These are phyloP conservation scores for Nakazawaea holstii DNA, from an alignment of 805 yeast species.

Conservation along the genomic window DNA sequence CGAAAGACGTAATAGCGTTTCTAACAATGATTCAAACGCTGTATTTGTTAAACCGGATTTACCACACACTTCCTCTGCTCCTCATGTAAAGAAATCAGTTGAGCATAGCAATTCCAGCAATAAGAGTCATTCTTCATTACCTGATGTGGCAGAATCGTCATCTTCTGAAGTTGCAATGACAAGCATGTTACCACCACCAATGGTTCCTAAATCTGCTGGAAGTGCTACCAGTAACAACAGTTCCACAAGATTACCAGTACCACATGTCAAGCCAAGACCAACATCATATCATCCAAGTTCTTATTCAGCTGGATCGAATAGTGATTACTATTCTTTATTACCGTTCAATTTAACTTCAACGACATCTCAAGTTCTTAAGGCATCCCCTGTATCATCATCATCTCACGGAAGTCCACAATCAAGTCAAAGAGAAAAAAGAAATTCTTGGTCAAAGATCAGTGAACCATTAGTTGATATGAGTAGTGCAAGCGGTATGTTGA, in stretches of 20 bases:
- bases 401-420: background rate
- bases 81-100: slow-evolving; percentile 6
- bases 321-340: slow-evolving; percentile 24
- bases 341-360: slow-evolving; percentile 15
- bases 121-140: slow-evolving; percentile 1
- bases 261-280: slow-evolving; percentile 66
- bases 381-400: background rate
- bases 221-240: slow-evolving; percentile 8
- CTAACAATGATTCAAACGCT: slow-evolving; percentile 6
- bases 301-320: slow-evolving; percentile 20
- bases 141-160: slow-evolving; percentile 1
- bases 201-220: slow-evolving; percentile 14
- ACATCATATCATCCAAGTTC: slow-evolving; percentile 78
- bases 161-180: background rate
- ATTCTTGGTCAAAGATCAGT: slow-evolving; percentile 24
- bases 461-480: slow-evolving; percentile 28
- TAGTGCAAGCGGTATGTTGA: slow-evolving; percentile 25
- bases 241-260: slow-evolving; percentile 34
- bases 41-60: slow-evolving; percentile 19
- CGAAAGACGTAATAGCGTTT: slow-evolving; percentile 28
- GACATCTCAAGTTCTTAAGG: background rate
- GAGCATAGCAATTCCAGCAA: background rate
- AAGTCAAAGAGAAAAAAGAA: slow-evolving; percentile 20
- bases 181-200: slow-evolving; percentile 20
- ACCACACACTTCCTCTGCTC: slow-evolving; percentile 18